Conservation (phyloP, 192 early-diverging fungal genomes). For the Cetraspora pellucida region DNA sequence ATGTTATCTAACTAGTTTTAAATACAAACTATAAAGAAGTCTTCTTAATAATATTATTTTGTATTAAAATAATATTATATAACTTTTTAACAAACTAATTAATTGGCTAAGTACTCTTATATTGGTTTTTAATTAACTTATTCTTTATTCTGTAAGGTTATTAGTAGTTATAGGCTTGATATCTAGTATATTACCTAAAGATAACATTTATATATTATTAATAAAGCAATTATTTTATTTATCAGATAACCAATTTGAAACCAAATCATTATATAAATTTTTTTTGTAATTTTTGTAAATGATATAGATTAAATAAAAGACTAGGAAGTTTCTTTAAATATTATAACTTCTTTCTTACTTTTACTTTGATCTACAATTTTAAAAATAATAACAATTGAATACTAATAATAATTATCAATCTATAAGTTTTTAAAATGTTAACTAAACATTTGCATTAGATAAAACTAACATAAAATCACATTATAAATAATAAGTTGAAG, state of each 20-base stretch:
- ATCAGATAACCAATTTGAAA: slow-evolving; percentile 11
- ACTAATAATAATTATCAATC: neutral
- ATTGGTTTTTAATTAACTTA: neutral
- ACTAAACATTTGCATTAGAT: neutral
- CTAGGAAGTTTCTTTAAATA: neutral
- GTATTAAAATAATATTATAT: slow-evolving; percentile 1
- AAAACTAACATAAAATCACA: neutral
- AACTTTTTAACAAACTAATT: slow-evolving; percentile 6
- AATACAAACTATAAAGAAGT: neutral
- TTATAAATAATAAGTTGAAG: neutral
- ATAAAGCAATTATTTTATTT: neutral
- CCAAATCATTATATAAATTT: neutral
- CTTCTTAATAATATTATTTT: neutral
- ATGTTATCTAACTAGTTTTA: neutral
- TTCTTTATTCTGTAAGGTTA: slow-evolving; percentile 16
- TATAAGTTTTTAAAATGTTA: slow-evolving; percentile 1
- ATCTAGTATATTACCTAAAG: neutral
- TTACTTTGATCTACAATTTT: neutral
- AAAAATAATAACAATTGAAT: neutral
- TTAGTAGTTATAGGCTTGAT: neutral
- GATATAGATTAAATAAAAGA: neutral
- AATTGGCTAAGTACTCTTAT: neutral
- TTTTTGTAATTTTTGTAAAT: neutral
- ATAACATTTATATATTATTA: neutral
- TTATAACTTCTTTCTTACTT: neutral